Evolutionary conservation across 2,329 filamentous ascomycete species (phyloP).

Genomic region (Verticillium alfalfae): DNA sequence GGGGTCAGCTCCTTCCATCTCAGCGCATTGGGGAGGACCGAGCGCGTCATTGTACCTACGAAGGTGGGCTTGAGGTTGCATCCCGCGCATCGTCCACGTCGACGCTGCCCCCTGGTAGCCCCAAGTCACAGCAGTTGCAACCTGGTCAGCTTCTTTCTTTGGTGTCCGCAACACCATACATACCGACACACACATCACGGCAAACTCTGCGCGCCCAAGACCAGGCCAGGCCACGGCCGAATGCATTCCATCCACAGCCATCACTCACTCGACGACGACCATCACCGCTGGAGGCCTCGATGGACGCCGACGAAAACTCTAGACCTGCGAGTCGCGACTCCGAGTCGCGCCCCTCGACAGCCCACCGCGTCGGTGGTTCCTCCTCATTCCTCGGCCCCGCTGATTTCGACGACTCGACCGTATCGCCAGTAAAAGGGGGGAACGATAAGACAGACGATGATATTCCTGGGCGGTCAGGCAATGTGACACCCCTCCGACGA

Average conservation of each 20-base stretch:
- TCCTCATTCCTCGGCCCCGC: conserved; percentile 4
- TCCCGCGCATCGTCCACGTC: neutral
- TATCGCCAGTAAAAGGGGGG: conserved; percentile 11
- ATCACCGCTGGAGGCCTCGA: conserved; percentile 17
- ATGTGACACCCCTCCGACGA: conserved; percentile 5
- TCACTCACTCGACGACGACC: conserved; percentile 1
- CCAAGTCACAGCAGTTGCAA: neutral
- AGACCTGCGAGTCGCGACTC: conserved; percentile 12
- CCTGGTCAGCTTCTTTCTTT: neutral
- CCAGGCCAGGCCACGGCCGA: conserved; percentile 4
- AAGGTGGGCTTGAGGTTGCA: neutral
- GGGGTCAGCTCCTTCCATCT: neutral
- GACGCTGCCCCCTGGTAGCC: neutral
- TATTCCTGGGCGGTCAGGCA: neutral
- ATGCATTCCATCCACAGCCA: conserved; percentile 7
- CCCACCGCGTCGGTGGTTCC: conserved; percentile 7
- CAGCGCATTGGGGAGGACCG: conserved; percentile 1
- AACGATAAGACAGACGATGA: conserved; percentile 7
- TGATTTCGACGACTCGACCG: conserved; percentile 8
- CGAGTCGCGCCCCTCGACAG: conserved; percentile 15
- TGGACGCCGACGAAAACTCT: conserved; percentile 26
- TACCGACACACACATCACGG: neutral
- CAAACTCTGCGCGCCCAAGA: neutral
- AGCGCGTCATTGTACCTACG: conserved; percentile 1
- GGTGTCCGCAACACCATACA: neutral